Evolutionary conservation across 1,284 basidiomycete genomes (phyloP).

Genomic region (Inonotus obliquus): DNA sequence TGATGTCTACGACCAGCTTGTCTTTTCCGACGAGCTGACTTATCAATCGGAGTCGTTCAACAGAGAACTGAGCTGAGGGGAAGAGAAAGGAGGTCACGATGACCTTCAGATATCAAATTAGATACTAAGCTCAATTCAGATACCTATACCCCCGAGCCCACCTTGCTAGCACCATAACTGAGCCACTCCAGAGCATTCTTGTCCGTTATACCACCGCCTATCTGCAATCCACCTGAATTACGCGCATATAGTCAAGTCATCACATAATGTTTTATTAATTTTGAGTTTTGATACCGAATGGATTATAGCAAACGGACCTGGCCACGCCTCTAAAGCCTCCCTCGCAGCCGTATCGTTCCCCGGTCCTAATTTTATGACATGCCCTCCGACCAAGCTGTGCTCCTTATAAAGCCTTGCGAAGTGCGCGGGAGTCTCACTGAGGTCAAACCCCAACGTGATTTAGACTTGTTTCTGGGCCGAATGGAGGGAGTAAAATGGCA

Average conservation of each 20-base stretch:
- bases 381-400: slow-evolving; percentile 76
- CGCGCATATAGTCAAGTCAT: neutral
- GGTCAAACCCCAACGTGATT: neutral
- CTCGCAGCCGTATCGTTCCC: slow-evolving; percentile 85
- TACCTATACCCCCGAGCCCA: slow-evolving; percentile 27
- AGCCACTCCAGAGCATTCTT: slow-evolving; percentile 86
- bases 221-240: slow-evolving; percentile 68
- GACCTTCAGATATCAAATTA: slow-evolving; percentile 46
- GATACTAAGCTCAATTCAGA: neutral
- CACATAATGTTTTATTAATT: neutral
- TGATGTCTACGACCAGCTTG: slow-evolving; percentile 92
- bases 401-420: slow-evolving; percentile 80
- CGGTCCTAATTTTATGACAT: slow-evolving; percentile 95
- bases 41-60: slow-evolving; percentile 66
- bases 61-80: slow-evolving; percentile 74
- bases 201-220: slow-evolving; percentile 90
- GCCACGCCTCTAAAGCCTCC: slow-evolving; percentile 83
- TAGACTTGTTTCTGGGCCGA: neutral
- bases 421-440: slow-evolving; percentile 74
- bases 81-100: slow-evolving; percentile 98
- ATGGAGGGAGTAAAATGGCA: slow-evolving; percentile 21
- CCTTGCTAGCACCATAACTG: slow-evolving; percentile 88
- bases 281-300: too few species aligned
- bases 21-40: slow-evolving; percentile 76
- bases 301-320: slow-evolving; percentile 38